These are phyloP conservation scores for Eutrema salsugineum DNA, from an alignment of 441 rosid species.

Conservation along the genomic window DNA sequence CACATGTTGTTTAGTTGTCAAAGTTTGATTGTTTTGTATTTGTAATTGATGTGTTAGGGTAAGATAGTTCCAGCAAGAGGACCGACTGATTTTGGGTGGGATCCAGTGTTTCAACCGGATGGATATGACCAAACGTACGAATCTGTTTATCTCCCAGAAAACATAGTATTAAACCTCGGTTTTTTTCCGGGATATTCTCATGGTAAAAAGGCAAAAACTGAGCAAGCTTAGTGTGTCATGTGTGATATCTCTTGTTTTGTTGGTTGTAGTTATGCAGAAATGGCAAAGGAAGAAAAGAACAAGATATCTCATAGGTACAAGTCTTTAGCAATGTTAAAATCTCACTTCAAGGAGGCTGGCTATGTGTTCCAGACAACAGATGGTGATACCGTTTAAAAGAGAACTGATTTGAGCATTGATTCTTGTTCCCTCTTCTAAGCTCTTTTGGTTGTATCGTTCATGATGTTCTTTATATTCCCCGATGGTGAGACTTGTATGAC, in stretches of 20 bases:
- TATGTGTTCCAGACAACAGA: slow-evolving; percentile 40
- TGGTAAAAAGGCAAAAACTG: background rate
- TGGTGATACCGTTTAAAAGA: slow-evolving; percentile 28
- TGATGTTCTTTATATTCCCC: background rate
- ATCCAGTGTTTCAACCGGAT: slow-evolving; percentile 91
- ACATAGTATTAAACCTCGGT: background rate
- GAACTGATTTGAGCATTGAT: slow-evolving; percentile 5
- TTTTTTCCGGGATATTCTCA: background rate
- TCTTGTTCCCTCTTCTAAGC: background rate
- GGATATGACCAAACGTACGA: slow-evolving; percentile 77
- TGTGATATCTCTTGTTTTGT: background rate
- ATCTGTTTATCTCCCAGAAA: background rate
- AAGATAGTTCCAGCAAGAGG: slow-evolving; percentile 87
- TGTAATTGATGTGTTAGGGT: slow-evolving; percentile 54
- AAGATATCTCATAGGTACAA: slow-evolving; percentile 85
- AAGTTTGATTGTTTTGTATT: background rate
- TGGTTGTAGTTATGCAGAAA: slow-evolving; percentile 73
- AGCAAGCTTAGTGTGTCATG: background rate
- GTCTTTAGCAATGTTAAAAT: slow-evolving; percentile 70
- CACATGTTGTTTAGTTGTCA: background rate
- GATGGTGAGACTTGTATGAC: background rate
- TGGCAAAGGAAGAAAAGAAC: slow-evolving; percentile 94
- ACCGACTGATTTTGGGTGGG: slow-evolving; percentile 95
- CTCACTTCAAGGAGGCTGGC: slow-evolving; percentile 72
- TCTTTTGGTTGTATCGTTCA: background rate